phyloP scores from a whole-genome alignment of 2,329 filamentous ascomycete genomes.

The Pseudogymnoascus sp. region DNA sequence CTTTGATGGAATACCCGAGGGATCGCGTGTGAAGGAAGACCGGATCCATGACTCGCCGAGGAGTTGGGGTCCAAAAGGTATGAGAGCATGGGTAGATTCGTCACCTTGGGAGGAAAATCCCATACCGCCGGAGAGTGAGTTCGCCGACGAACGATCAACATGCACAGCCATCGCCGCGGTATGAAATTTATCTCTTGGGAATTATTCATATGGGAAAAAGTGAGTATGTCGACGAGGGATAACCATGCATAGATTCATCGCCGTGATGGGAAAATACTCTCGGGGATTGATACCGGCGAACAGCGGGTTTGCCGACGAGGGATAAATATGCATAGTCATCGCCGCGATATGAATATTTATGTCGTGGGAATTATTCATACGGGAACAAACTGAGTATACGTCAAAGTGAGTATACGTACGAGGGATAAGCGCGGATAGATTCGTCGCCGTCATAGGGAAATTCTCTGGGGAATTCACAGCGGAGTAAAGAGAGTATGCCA shows the following conservation, averaged over 20 bases:
- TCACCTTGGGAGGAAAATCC: background rate
- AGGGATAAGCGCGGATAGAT: background rate
- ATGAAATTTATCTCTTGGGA: no score
- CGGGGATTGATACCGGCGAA: background rate
- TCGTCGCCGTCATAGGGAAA: background rate
- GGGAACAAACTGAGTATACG: no score
- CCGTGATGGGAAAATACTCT: background rate
- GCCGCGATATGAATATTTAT: background rate
- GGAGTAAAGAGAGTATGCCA: background rate
- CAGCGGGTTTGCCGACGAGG: background rate
- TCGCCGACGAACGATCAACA: background rate
- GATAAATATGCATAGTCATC: background rate
- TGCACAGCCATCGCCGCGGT: background rate
- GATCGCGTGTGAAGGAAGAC: background rate
- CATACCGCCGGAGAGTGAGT: background rate
- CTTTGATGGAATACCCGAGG: background rate
- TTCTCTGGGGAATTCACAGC: background rate
- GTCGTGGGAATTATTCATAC: no score
- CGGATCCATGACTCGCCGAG: background rate
- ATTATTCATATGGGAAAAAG: no score
- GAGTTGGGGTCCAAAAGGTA: background rate
- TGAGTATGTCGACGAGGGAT: no score
- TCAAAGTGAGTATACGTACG: no score
- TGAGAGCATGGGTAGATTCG: background rate
- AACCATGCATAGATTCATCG: background rate